phyloP scores from a whole-genome alignment of 1,284 basidiomycete genomes.

The Ustilago nuda region DNA sequence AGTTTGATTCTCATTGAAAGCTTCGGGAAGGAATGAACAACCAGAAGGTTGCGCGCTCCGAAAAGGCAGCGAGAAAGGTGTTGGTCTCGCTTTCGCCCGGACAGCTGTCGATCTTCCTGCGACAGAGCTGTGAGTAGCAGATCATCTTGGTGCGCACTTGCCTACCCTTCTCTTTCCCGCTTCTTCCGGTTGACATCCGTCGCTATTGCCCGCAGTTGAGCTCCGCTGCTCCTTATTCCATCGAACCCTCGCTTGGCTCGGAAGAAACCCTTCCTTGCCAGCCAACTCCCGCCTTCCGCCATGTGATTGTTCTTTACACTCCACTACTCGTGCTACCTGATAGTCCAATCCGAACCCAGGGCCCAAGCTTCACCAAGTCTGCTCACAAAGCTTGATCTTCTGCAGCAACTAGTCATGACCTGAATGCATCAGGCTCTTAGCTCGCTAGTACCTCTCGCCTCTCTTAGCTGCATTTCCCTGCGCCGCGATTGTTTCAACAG shows the following conservation, averaged over 20 bases:
- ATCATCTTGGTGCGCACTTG: slow-evolving; percentile 8
- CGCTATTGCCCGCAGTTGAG: neutral
- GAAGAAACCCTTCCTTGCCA: slow-evolving; percentile 31
- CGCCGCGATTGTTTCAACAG: neutral
- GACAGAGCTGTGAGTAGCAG: neutral
- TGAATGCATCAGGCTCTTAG: slow-evolving; percentile 3
- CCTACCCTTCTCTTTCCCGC: neutral
- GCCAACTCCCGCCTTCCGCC: slow-evolving; percentile 19
- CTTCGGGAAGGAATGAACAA: neutral
- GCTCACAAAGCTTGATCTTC: neutral
- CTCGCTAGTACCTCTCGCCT: neutral
- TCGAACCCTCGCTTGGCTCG: slow-evolving; percentile 39
- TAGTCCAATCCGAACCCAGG: neutral
- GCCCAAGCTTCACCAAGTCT: neutral
- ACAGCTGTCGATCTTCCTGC: neutral
- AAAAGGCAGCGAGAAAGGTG: neutral
- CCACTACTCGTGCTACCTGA: neutral
- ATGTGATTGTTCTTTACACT: neutral
- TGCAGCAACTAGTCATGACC: neutral
- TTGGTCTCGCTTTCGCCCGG: slow-evolving; percentile 18
- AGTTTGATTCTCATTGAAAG: neutral
- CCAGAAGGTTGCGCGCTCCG: neutral
- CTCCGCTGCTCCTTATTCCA: slow-evolving; percentile 28
- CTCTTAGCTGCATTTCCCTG: neutral
- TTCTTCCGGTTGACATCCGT: neutral